phyloP scores from a whole-genome alignment of 2,329 filamentous ascomycete genomes.

The Talaromyces sp. region DNA sequence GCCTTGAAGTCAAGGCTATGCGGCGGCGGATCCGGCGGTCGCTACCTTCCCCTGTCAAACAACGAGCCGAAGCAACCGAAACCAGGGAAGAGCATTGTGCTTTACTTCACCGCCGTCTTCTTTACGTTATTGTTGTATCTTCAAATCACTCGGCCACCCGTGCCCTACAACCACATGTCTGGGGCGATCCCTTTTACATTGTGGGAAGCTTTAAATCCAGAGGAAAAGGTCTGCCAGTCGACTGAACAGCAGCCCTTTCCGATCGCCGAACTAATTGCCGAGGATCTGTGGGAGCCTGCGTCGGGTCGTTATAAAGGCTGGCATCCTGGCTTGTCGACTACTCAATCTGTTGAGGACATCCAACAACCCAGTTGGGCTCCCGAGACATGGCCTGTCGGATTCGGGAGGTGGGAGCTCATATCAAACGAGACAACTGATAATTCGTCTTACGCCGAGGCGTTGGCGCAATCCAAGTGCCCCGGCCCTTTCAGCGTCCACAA shows the following conservation, averaged over 20 bases:
- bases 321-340: constrained; percentile 15
- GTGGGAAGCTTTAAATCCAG: constrained; percentile 14
- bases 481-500: constrained; percentile 5
- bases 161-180: constrained; percentile 27
- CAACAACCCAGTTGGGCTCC: constrained; percentile 18
- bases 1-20: background rate
- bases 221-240: background rate
- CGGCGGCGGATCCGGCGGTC: constrained; percentile 11
- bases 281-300: constrained; percentile 22
- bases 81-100: background rate
- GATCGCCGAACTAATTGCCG: constrained; percentile 17
- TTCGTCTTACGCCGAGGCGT: background rate
- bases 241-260: constrained; percentile 18
- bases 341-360: constrained; percentile 9
- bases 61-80: constrained; percentile 2
- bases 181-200: constrained; percentile 24
- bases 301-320: constrained; percentile 25
- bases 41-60: constrained; percentile 9
- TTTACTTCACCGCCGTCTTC: background rate
- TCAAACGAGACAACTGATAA: background rate
- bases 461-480: constrained; percentile 2
- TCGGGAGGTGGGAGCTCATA: constrained; percentile 18
- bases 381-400: constrained; percentile 20
- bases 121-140: constrained; percentile 8
- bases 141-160: constrained; percentile 19